phyloP scores from a whole-genome alignment of 2,329 filamentous ascomycete species.

The Fusarium paranaense region DNA sequence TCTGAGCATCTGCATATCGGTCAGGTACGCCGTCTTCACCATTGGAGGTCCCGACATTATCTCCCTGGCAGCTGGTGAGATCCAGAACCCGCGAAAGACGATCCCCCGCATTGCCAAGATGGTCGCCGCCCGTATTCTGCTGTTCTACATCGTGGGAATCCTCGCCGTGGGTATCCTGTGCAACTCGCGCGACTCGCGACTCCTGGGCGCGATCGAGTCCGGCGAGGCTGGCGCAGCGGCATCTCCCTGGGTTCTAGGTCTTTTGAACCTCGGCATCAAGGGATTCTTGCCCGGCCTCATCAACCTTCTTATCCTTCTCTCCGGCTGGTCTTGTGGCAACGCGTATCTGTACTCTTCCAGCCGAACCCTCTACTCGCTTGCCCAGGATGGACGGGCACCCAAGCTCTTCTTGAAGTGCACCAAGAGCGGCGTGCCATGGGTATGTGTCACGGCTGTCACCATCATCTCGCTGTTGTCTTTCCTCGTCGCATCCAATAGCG shows the following conservation, averaged over 20 bases:
- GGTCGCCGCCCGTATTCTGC: constrained; percentile 77
- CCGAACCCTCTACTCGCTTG: constrained; percentile 61
- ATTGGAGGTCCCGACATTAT: constrained; percentile 77
- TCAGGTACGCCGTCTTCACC: constrained; percentile 77
- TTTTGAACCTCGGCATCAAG: constrained; percentile 54
- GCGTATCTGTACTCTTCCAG: constrained; percentile 61
- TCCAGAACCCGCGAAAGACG: constrained; percentile 71
- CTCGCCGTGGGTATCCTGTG: constrained; percentile 66
- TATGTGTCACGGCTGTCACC: constrained; percentile 61
- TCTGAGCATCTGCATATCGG: constrained; percentile 64
- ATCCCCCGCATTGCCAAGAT: constrained; percentile 78
- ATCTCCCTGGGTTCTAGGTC: constrained; percentile 69
- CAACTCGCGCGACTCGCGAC: constrained; percentile 59
- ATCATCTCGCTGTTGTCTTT: constrained; percentile 62
- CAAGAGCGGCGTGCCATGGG: constrained; percentile 68
- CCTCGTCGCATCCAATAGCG: constrained; percentile 59
- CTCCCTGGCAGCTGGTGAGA: constrained; percentile 65
- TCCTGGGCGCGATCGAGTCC: constrained; percentile 59
- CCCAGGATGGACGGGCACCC: constrained; percentile 58
- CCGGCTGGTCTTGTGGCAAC: constrained; percentile 56
- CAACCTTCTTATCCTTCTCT: constrained; percentile 72
- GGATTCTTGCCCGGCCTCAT: constrained; percentile 63
- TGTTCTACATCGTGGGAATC: constrained; percentile 76
- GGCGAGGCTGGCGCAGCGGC: constrained; percentile 64
- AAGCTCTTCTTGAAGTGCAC: constrained; percentile 67